Evolutionary conservation across 163 green algal species (phyloP), one percentile per base, ranked within the genome.

Genomic region (Volvox carteri): DNA sequence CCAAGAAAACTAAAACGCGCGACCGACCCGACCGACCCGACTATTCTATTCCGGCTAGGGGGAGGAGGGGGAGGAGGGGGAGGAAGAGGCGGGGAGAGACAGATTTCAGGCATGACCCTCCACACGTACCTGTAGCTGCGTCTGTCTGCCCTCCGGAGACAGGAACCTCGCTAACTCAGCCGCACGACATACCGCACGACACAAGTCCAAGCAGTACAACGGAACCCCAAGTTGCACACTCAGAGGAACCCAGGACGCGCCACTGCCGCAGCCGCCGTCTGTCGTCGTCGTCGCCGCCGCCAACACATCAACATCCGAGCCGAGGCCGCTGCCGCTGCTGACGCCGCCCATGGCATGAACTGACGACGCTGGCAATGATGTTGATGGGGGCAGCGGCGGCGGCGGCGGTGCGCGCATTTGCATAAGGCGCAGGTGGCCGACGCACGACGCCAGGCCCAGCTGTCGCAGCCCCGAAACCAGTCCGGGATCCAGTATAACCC

Each of bases 191-290:
- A 98, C 96, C 18, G 92, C 87, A 37, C 81, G 62, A 90, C 96
- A 98, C 58, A 98, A 92, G 25, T 75, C 42, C 58, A 94, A 89
- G 60, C 93, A 93, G 72, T 94, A 84, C 62, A 98, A 91, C 23
- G 96, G 96, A 65, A 98, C 76, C 19, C 96, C 96, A 54, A 98
- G 88, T 48, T 92, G 85, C 21, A 97, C 75, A 2, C 90, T 78
- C 74, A 98, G 90, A 0, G 96, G 96, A 73, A 96, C 19, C 94
- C 94, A 98, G 23, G 54, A 21, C 3, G 6, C 44, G 25, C 60
- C n/a, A 37, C 73, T 73, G 60, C 39, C 62, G 46, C 72, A 50
- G 33, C 84, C 46, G 28, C 58, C 48, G 2, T 44, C 67, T 6
- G 1, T 42, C 1, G n/a, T 21, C 28, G 46, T 62, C 23, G 67